Base-by-base conservation (phyloP, 2,329 filamentous ascomycete species). In the Mycogone perniciosa region DNA sequence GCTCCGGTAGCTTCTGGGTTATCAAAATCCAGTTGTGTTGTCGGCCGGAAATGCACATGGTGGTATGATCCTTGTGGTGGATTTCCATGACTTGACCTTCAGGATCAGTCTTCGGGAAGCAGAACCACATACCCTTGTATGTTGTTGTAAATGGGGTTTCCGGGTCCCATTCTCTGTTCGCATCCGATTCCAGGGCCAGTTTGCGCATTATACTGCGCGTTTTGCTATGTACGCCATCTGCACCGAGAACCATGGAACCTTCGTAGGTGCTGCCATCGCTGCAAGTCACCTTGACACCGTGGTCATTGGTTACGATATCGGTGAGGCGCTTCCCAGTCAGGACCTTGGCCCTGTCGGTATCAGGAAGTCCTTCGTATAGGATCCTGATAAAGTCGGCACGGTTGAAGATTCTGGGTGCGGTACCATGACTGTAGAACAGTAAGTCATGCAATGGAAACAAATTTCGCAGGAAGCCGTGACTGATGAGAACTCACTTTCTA, bases 221-320 rank as follows among this genome's bases (percentile, higher is more conserved):
- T 5, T 54, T 60, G 52, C 69, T 72, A 40, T 69, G 65, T 10
- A 71, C 66, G 5, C 71, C 71, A 55, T 74, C 71, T 9, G 67
- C 65, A 11, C 71, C 71, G 27, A 73, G 59, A 5, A 73, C 51
- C 7, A 74, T 62, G 34, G 65, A 65, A 1, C 65, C 71, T 3
- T 55, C 52, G 48, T 67, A 64, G 4, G 55, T 54, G 2, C 56
- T 59, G 1, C 67, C 66, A 52, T 73, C 70, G 10, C 56, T 53
- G 26, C 66, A 67, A 35, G 54, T 52, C 2, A 70, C 64, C 3
- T 48, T 52, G 3, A 67, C 65, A 2, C 59, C 60, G 7, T 56
- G 48, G 9, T 33, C 33, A 31, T 34, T 42, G 31, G 35, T 48
- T 8, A 54, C 49, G 52, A 59, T 59, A 11, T 56, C 54, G n/a